These are phyloP conservation scores for Aureoboletus auriporus DNA, from an alignment of 768 basidiomycete species.

Conservation along the genomic window DNA sequence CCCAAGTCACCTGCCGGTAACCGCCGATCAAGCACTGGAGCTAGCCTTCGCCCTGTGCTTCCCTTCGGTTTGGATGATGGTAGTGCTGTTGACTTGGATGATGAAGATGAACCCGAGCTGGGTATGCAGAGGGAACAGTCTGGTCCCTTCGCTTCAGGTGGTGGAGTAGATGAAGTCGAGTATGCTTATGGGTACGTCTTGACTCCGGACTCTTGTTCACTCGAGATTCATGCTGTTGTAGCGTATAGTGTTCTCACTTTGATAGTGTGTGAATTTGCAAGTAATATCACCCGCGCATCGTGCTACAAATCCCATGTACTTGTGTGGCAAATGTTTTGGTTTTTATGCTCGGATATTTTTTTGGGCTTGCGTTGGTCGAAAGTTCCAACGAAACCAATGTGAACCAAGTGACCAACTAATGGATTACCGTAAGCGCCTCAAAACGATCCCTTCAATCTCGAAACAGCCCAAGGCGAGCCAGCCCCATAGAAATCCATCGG, in stretches of 20 bases:
- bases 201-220: neutral
- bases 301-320: neutral
- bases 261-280: no score
- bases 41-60: slow-evolving; percentile 78
- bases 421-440: slow-evolving; percentile 1
- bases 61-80: slow-evolving; percentile 74
- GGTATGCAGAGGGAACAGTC: slow-evolving; percentile 74
- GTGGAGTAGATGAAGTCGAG: slow-evolving; percentile 87
- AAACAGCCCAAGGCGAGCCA: slow-evolving; percentile 71
- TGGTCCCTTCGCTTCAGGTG: slow-evolving; percentile 72
- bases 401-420: no score
- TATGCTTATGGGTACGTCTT: slow-evolving; percentile 75
- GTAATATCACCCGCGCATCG: neutral
- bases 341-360: no score
- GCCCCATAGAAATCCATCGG: slow-evolving; percentile 97
- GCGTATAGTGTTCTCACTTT: slow-evolving; percentile 15
- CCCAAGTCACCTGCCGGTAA: slow-evolving; percentile 86
- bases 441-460: slow-evolving; percentile 55
- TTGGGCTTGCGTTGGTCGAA: neutral
- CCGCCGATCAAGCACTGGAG: slow-evolving; percentile 80
- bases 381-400: no score
- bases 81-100: slow-evolving; percentile 66
- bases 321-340: neutral
- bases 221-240: slow-evolving; percentile 8
- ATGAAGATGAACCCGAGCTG: slow-evolving; percentile 68